Evolutionary conservation across 805 yeast species (phyloP).

Genomic region (Starmerella riodocensis): DNA sequence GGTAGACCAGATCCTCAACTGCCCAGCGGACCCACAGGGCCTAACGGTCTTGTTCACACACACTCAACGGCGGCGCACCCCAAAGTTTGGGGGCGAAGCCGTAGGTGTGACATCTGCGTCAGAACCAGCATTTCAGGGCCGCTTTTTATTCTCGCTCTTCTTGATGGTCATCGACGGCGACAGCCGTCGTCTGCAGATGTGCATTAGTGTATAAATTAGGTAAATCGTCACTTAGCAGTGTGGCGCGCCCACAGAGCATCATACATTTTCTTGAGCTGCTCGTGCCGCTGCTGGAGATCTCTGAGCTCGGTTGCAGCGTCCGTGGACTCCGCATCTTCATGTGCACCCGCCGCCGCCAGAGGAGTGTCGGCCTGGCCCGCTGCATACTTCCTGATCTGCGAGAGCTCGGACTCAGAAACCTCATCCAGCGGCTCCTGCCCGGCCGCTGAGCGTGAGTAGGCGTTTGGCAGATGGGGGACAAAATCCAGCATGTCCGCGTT

Average conservation of each 20-base stretch:
- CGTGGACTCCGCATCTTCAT: background rate
- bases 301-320: conserved; percentile 4
- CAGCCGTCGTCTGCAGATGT: no score
- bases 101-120: no score
- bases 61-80: no score
- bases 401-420: background rate
- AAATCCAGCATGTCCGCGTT: conserved; percentile 6
- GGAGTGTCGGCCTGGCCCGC: background rate
- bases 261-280: conserved; percentile 21
- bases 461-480: conserved; percentile 9
- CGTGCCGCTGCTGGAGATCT: conserved; percentile 13
- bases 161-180: no score
- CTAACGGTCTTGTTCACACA: no score
- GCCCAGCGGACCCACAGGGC: no score
- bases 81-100: no score
- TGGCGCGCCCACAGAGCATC: conserved; percentile 22
- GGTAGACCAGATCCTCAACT: no score
- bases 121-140: no score
- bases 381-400: background rate
- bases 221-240: background rate
- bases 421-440: conserved; percentile 1
- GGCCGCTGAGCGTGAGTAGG: no score
- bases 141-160: no score
- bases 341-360: background rate
- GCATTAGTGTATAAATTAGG: background rate